These are phyloP conservation scores for Cairneyella variabilis DNA, from an alignment of 495 filamentous ascomycete species.

Conservation along the genomic window DNA sequence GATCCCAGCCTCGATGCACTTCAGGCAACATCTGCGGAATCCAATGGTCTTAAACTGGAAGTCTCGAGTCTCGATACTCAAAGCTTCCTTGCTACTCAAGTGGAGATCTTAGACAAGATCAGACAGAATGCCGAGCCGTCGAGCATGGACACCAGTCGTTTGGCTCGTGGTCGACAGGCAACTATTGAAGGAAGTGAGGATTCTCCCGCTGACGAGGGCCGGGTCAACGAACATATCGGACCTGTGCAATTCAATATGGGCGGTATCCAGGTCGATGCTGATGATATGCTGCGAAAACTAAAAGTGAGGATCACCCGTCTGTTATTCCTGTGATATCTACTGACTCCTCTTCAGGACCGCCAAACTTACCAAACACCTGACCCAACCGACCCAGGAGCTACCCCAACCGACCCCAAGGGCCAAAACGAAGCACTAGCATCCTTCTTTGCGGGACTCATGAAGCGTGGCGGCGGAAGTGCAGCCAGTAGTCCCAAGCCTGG, in stretches of 20 bases:
- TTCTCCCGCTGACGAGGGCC: constrained; percentile 44
- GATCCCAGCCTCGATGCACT: constrained; percentile 63
- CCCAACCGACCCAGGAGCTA: constrained; percentile 19
- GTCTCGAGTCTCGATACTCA: constrained; percentile 75
- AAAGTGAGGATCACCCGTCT: constrained; percentile 52
- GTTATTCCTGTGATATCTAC: not conserved
- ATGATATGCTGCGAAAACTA: constrained; percentile 87
- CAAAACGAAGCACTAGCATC: constrained; percentile 59
- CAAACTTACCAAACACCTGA: constrained; percentile 36
- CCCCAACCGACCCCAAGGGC: constrained; percentile 50
- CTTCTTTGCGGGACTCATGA: constrained; percentile 66
- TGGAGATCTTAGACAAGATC: constrained; percentile 67
- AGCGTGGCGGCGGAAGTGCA: constrained; percentile 34
- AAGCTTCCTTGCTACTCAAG: constrained; percentile 68
- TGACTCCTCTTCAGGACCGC: constrained; percentile 15
- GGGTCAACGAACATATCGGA: constrained; percentile 84
- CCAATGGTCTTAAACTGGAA: constrained; percentile 54
- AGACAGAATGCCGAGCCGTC: constrained; percentile 37
- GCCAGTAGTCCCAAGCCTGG: constrained; percentile 25
- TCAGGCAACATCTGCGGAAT: constrained; percentile 43
- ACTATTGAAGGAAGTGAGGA: constrained; percentile 29
- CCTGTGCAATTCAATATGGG: constrained; percentile 97
- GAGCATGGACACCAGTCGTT: constrained; percentile 31
- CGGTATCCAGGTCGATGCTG: constrained; percentile 93
- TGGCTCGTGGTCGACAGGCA: constrained; percentile 10